Conservation (phyloP, 2,329 filamentous ascomycete species). For the Aspergillus puulaauensis region DNA sequence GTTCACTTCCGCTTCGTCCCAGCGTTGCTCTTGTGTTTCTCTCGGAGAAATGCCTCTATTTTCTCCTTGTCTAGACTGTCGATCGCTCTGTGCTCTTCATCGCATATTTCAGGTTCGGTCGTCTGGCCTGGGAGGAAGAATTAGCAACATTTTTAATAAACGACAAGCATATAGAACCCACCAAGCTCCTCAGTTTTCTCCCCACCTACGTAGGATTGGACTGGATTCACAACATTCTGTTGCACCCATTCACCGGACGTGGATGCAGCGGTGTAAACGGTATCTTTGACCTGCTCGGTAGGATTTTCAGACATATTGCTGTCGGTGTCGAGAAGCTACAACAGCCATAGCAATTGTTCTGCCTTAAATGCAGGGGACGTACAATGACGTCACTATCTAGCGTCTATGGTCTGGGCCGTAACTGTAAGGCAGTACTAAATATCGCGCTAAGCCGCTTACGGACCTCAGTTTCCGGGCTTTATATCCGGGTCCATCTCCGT, state of each 20-base stretch:
- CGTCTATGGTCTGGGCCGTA: background rate
- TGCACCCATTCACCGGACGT: slow-evolving; percentile 13
- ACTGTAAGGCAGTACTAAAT: background rate
- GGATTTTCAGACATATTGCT: slow-evolving; percentile 12
- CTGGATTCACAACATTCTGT: slow-evolving; percentile 10
- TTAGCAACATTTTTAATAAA: background rate
- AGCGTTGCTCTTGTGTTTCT: slow-evolving; percentile 28
- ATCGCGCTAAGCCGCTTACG: background rate
- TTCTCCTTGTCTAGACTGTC: slow-evolving; percentile 30
- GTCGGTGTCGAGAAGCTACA: background rate
- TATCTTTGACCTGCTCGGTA: slow-evolving; percentile 13
- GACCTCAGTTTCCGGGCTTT: background rate
- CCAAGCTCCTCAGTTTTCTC: slow-evolving; percentile 2
- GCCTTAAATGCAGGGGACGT: background rate
- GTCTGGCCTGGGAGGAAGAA: background rate
- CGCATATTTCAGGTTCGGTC: background rate
- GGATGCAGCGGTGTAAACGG: slow-evolving; percentile 1
- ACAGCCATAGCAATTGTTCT: background rate
- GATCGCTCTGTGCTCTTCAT: slow-evolving; percentile 24
- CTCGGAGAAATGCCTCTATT: slow-evolving; percentile 33
- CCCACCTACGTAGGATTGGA: slow-evolving; percentile 11
- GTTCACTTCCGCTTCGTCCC: slow-evolving; percentile 1
- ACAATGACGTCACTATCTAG: background rate
- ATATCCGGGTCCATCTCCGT: background rate
- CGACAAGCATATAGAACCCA: background rate